Evolutionary conservation across 2,329 filamentous ascomycete species (phyloP).

Genomic region (Ceratocystis papillata): DNA sequence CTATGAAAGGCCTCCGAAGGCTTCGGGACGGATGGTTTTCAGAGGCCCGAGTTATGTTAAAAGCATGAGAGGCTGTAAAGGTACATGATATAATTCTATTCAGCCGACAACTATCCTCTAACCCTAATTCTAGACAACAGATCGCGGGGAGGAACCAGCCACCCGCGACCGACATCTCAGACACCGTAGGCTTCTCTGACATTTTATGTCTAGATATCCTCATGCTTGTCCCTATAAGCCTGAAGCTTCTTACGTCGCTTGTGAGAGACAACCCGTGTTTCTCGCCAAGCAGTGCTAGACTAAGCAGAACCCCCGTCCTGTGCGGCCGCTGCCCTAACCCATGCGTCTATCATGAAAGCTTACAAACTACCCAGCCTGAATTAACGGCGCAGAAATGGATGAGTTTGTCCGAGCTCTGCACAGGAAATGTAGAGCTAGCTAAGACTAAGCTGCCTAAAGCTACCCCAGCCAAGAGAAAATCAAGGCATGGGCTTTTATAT

Average conservation of each 20-base stretch:
- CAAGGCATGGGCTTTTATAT: too few relatives aligned
- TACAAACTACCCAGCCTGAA: not conserved
- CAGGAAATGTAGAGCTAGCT: too few relatives aligned
- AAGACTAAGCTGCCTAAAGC: too few relatives aligned
- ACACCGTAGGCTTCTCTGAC: conserved; percentile 7
- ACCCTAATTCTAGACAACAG: too few relatives aligned
- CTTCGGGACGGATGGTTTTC: too few relatives aligned
- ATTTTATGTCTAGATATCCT: not conserved
- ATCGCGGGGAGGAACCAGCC: too few relatives aligned
- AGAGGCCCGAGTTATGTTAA: too few relatives aligned
- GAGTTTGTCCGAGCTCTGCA: not conserved
- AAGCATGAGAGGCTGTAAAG: too few relatives aligned
- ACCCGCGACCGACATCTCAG: not conserved
- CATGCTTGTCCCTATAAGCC: not conserved
- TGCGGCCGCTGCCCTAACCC: not conserved
- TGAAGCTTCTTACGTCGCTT: not conserved
- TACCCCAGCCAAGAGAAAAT: too few relatives aligned
- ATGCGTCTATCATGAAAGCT: not conserved
- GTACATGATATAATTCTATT: too few relatives aligned
- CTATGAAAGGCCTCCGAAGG: too few relatives aligned
- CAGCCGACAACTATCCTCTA: too few relatives aligned
- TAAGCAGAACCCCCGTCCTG: not conserved
- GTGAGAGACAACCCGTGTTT: not conserved
- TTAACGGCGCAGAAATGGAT: not conserved
- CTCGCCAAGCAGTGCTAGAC: not conserved